These are phyloP conservation scores for Pestalotiopsis sp. DNA, from an alignment of 2,329 filamentous ascomycete species.

Conservation along the genomic window DNA sequence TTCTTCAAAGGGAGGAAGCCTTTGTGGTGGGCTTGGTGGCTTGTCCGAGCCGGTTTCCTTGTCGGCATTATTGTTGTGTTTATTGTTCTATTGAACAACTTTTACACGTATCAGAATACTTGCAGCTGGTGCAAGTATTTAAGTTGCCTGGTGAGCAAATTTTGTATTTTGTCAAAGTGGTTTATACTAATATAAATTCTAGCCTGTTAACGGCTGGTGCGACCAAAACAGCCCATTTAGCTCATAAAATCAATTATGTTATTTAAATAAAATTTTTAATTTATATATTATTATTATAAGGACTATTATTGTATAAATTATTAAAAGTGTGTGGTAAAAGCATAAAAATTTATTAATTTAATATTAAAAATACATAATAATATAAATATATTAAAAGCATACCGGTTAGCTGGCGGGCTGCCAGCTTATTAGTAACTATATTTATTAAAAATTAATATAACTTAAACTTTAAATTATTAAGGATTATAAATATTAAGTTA, in stretches of 20 bases:
- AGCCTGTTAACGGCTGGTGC: constrained; percentile 35
- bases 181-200: constrained; percentile 9
- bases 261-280: not conserved
- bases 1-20: constrained; percentile 94
- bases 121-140: constrained; percentile 96
- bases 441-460: too few species aligned
- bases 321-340: too few species aligned
- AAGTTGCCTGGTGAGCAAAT: constrained; percentile 79
- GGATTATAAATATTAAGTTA: too few species aligned
- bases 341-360: too few species aligned
- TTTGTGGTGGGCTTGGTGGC: constrained; percentile 98
- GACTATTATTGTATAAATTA: too few species aligned
- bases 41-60: constrained; percentile 77
- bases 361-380: too few species aligned
- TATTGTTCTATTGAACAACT: constrained; percentile 85
- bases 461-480: too few species aligned
- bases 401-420: too few species aligned
- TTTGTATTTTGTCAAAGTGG: not conserved
- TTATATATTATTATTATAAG: not conserved
- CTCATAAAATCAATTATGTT: not conserved
- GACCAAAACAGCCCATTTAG: constrained; percentile 25
- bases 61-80: constrained; percentile 84
- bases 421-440: too few species aligned
- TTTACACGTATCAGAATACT: constrained; percentile 76
- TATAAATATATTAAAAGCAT: too few species aligned